Evolutionary conservation across 1,284 basidiomycete species (phyloP).

Genomic region (Cutaneotrichosporon sp.): DNA sequence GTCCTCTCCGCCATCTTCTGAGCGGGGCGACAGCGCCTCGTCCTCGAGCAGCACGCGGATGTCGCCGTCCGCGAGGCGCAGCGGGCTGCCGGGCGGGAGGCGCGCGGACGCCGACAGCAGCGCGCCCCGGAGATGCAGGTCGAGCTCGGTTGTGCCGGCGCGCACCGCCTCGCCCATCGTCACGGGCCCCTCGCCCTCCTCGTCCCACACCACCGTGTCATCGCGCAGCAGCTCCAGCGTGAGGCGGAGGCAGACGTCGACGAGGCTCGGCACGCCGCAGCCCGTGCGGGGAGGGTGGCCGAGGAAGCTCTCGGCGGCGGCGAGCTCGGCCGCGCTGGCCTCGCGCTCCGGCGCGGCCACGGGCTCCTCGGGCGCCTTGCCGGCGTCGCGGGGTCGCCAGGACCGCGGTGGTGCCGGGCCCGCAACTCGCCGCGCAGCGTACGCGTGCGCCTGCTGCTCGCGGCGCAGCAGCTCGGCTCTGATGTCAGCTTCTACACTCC

Average conservation of each 20-base stretch:
- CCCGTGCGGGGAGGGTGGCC: neutral
- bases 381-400: constrained; percentile 28
- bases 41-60: constrained; percentile 26
- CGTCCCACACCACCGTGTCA: constrained; percentile 19
- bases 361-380: neutral
- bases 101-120: constrained; percentile 27
- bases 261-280: constrained; percentile 20
- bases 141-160: constrained; percentile 34
- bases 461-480: constrained; percentile 44
- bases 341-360: neutral
- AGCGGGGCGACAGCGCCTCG: neutral
- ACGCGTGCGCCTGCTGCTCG: constrained; percentile 29
- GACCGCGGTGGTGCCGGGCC: constrained; percentile 46
- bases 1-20: constrained; percentile 9
- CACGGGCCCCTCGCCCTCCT: constrained; percentile 11
- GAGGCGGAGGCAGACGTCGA: constrained; percentile 30
- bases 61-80: constrained; percentile 27
- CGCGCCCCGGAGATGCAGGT: constrained; percentile 30
- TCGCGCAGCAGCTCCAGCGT: constrained; percentile 34
- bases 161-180: constrained; percentile 32
- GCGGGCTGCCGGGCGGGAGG: constrained; percentile 17
- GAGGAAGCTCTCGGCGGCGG: constrained; percentile 8
- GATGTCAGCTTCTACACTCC: constrained; percentile 12
- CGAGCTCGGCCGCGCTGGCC: constrained; percentile 1
- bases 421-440: constrained; percentile 36